These are phyloP conservation scores for Globisporangium echinulatum DNA, from an alignment of 352 stramenopile genomes.

Conservation along the genomic window DNA sequence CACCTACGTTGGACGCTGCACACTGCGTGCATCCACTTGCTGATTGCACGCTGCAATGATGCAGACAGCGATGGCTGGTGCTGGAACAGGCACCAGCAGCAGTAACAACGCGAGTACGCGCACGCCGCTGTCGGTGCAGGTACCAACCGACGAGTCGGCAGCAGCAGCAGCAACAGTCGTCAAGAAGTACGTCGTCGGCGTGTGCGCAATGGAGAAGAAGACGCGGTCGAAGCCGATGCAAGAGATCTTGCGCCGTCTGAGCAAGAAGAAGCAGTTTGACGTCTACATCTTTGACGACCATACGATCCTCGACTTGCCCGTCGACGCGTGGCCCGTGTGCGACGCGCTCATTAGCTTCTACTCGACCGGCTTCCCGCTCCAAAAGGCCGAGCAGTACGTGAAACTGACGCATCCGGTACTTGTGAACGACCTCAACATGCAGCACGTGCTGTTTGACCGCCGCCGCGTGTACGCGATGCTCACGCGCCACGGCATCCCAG, in stretches of 20 bases:
- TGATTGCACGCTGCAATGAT: not conserved
- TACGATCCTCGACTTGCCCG: constrained; percentile 91
- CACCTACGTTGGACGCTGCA: too few relatives aligned
- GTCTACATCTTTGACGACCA: constrained; percentile 98
- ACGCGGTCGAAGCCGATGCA: constrained; percentile 95
- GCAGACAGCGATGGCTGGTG: constrained; percentile 5
- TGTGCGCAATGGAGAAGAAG: constrained; percentile 99
- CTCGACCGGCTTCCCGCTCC: constrained; percentile 95
- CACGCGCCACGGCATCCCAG: constrained; percentile 91
- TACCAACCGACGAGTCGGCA: constrained; percentile 3
- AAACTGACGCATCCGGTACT: constrained; percentile 93
- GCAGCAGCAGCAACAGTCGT: constrained; percentile 4
- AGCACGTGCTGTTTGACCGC: constrained; percentile 95
- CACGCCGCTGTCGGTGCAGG: not conserved
- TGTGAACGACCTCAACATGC: constrained; percentile 97
- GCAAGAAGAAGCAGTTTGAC: constrained; percentile 92
- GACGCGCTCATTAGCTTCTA: constrained; percentile 99
- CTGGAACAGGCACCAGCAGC: not conserved
- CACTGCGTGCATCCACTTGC: too few relatives aligned
- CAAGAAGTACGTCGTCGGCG: constrained; percentile 87
- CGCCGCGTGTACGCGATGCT: constrained; percentile 96
- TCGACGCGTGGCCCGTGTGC: constrained; percentile 94
- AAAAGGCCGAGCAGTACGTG: constrained; percentile 97
- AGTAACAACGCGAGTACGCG: not conserved
- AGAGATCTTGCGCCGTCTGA: constrained; percentile 92